These are phyloP conservation scores for Anastatica hierochuntica DNA, from an alignment of 345 rosid genomes.

Conservation along the genomic window DNA sequence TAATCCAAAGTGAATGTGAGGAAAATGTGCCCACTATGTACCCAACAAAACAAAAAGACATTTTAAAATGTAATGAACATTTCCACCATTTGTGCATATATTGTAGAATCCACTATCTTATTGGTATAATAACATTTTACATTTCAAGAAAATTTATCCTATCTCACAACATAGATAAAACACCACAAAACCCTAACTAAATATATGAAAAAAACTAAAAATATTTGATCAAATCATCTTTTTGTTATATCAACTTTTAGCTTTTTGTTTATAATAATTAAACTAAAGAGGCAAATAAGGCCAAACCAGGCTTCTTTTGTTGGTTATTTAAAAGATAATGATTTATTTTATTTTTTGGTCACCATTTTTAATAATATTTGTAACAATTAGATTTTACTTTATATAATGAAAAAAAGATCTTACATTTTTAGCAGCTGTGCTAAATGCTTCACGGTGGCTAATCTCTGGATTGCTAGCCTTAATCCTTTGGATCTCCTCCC, in stretches of 20 bases:
- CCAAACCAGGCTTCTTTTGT: too few species aligned
- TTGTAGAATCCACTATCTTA: conserved; percentile 24
- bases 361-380: too few species aligned
- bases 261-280: too few species aligned
- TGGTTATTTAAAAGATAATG: too few species aligned
- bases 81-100: conserved; percentile 20
- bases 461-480: conserved; percentile 91
- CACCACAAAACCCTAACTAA: too few species aligned
- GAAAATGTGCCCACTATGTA: conserved; percentile 90
- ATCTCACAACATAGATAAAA: too few species aligned
- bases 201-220: not conserved
- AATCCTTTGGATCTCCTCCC: conserved; percentile 97
- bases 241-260: not conserved
- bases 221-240: not conserved
- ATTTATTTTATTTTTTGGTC: too few species aligned
- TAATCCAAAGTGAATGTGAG: conserved; percentile 85
- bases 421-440: conserved; percentile 98
- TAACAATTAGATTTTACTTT: too few species aligned
- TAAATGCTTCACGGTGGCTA: conserved; percentile 95
- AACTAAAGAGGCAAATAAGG: too few species aligned
- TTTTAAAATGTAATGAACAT: not conserved
- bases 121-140: conserved; percentile 4
- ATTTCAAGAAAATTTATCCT: not conserved
- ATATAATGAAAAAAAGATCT: conserved; percentile 17
- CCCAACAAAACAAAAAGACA: too few species aligned